Evolutionary conservation across 106 monocot genomes (phyloP).

Genomic region (Amphibolis antarctica): DNA sequence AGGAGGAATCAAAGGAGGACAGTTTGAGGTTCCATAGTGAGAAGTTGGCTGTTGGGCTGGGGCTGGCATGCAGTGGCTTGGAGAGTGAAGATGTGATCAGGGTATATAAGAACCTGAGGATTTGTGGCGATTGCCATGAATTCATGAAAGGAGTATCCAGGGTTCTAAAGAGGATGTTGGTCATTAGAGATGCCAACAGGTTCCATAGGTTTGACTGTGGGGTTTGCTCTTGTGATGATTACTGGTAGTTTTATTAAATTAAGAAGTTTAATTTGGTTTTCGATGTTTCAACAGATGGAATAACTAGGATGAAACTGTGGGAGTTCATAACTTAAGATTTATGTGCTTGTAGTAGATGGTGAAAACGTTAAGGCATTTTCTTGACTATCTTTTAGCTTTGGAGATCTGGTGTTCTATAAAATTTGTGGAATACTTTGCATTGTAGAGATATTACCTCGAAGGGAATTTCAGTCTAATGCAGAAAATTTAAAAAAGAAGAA

Average conservation of each 20-base stretch:
- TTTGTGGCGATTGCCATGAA: constrained; percentile 20
- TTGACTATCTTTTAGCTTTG: no score
- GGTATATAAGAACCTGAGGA: constrained; percentile 17
- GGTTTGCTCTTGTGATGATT: constrained; percentile 46
- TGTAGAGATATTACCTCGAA: no score
- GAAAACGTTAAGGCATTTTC: constrained; percentile 86
- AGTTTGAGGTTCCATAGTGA: constrained; percentile 33
- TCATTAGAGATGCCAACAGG: constrained; percentile 44
- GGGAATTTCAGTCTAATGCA: no score
- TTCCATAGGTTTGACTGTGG: constrained; percentile 49
- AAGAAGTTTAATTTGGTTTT: neutral
- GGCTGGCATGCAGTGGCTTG: constrained; percentile 9
- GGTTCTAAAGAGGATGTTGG: constrained; percentile 23
- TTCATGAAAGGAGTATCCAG: constrained; percentile 15
- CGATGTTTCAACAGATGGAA: constrained; percentile 5
- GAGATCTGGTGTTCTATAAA: constrained; percentile 10
- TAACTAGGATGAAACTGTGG: constrained; percentile 66
- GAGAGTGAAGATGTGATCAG: constrained; percentile 5
- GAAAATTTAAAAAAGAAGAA: no score
- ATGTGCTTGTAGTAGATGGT: constrained; percentile 88
- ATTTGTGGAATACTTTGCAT: neutral
- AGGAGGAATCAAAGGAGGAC: constrained; percentile 36
- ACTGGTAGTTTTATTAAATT: constrained; percentile 27
- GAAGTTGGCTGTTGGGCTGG: constrained; percentile 34
- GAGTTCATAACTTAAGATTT: constrained; percentile 91